Percentiles rank a stretch among this genome's conserved stretches.
Evolutionary conservation across 371 early-diverging fungal species (phyloP).

Genomic region (Mucor saturninus): DNA sequence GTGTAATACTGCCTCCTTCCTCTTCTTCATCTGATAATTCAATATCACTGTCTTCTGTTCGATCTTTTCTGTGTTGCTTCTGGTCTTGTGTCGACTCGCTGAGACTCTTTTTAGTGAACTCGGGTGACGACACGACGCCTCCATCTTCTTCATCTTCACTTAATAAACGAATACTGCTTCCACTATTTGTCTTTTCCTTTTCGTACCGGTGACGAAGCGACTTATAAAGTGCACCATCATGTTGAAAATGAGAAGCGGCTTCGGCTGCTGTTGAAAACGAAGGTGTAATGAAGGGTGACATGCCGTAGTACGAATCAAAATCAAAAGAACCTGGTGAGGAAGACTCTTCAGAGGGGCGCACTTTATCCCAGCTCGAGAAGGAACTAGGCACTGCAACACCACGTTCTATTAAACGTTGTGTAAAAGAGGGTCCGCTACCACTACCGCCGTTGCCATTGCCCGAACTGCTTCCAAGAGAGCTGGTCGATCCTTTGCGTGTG

Average conservation of each 20-base stretch:
- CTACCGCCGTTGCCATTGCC: background rate
- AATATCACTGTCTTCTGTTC: slow-evolving; percentile 49
- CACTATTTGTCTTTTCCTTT: slow-evolving; percentile 21
- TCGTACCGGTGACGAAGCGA: slow-evolving; percentile 48
- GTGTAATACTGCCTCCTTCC: slow-evolving; percentile 19
- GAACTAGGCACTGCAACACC: slow-evolving; percentile 49
- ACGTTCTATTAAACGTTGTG: slow-evolving; percentile 45
- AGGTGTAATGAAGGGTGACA: slow-evolving; percentile 52
- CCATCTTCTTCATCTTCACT: slow-evolving; percentile 25
- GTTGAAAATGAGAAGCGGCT: slow-evolving; percentile 12
- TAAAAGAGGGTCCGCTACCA: slow-evolving; percentile 33
- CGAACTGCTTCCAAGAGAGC: slow-evolving; percentile 5
- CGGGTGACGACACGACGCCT: background rate
- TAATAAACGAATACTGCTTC: slow-evolving; percentile 3
- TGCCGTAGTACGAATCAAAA: slow-evolving; percentile 44
- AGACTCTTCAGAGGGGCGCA: slow-evolving; percentile 22
- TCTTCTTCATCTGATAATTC: slow-evolving; percentile 51
- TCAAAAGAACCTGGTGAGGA: slow-evolving; percentile 43
- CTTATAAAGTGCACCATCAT: slow-evolving; percentile 28
- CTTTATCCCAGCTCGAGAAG: slow-evolving; percentile 33
- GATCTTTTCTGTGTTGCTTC: slow-evolving; percentile 6
- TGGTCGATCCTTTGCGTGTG: slow-evolving; percentile 12
- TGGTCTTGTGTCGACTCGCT: background rate
- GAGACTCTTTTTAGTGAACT: background rate
- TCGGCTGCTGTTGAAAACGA: slow-evolving; percentile 37